Conservation (phyloP, 805 yeast genomes). For the Hanseniaspora meyeri region DNA sequence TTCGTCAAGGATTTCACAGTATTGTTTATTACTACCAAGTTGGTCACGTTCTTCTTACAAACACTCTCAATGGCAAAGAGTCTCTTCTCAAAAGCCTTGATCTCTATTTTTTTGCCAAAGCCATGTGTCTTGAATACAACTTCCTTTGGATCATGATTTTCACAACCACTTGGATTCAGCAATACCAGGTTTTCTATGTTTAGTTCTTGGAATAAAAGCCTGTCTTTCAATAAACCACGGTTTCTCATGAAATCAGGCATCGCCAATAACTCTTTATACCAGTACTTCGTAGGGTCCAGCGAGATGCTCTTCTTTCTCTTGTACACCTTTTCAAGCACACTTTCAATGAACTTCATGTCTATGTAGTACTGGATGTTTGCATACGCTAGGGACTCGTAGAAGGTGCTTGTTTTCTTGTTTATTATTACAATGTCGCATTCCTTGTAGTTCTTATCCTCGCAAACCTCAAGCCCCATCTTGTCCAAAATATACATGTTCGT, state of each 20-base stretch:
- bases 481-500: constrained; percentile 5
- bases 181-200: neutral
- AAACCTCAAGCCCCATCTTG: constrained; percentile 2
- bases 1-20: constrained; percentile 16
- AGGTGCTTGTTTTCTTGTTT: constrained; percentile 5
- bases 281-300: neutral
- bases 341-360: neutral
- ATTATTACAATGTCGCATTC: constrained; percentile 4
- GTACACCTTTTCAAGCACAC: constrained; percentile 1
- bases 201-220: neutral
- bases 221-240: neutral
- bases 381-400: constrained; percentile 2
- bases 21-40: constrained; percentile 12
- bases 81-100: neutral
- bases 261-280: neutral
- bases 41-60: neutral
- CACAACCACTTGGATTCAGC: neutral
- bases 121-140: constrained; percentile 5
- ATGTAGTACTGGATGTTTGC: neutral
- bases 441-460: neutral
- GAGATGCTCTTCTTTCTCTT: constrained; percentile 2
- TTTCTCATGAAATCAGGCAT: neutral
- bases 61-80: neutral
- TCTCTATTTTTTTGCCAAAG: neutral
- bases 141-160: neutral